Base-by-base conservation (phyloP, 176 grass and related monocot species). In the Cenchrus americanus region DNA sequence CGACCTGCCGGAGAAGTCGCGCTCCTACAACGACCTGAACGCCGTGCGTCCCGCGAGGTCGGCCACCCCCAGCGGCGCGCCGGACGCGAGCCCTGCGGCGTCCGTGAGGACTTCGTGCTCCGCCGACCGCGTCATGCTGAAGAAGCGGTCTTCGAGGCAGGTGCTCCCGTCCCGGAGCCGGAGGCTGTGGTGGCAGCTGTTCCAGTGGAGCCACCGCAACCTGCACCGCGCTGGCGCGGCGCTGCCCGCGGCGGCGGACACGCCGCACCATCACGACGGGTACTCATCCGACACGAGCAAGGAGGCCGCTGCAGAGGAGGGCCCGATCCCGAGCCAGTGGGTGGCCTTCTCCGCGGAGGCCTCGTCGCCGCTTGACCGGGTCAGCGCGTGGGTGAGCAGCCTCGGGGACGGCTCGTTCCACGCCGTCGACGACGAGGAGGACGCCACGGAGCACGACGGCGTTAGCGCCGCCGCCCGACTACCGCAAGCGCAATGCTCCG, bases 341-440 rank as follows among this genome's bases (percentile, higher is more conserved):
- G 78, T 92, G 3, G 34, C 93, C 27, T 92, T 98, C 87, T 90
- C 89, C 8, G 80, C 85, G 1, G 91, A 90, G 34, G 66, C 82
- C 7, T 91, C 90, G 5, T 93, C 92, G 62, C 53, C 89, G 69
- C 12, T 94, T 26, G 91, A 99, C 42, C 85, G 96, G 19, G 89
- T 99, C 54, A 90, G 88, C 77, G 96, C 87, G 71, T 99, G 96
- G 96, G 91, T 99, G 75, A 95, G 92, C 70, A 99, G 87, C 71
- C 92, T 97, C 47, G 83, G 67, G 44, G 48, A 84, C 75, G 23
- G 21, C 55, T 60, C 87, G 8, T 70, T 92, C 57, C 72, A 84
- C 63, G 75, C 47, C 78, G 64, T 26, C 50, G 50, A 22, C 48
- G 81, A 22, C 48, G 81, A 55, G 8, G 84, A 66, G 4, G 82